phyloP scores from a whole-genome alignment of 2,329 filamentous ascomycete genomes.

The Colletotrichum sp. region DNA sequence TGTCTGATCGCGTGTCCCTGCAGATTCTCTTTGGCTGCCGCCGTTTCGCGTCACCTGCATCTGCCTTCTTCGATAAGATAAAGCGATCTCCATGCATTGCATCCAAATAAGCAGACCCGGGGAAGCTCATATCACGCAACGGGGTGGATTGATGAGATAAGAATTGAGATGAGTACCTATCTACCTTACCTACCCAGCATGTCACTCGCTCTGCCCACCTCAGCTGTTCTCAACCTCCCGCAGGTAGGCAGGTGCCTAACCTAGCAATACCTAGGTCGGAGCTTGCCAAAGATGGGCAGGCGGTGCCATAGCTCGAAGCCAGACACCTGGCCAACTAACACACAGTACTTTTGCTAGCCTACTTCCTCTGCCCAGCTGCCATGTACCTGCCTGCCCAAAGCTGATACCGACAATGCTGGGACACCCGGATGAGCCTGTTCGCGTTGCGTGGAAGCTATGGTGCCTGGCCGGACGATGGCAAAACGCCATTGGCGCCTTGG shows the following conservation, averaged over 20 bases:
- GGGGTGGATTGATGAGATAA: neutral
- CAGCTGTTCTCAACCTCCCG: neutral
- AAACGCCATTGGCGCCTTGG: neutral
- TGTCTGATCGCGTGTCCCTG: slow-evolving; percentile 23
- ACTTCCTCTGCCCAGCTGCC: neutral
- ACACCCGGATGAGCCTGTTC: neutral
- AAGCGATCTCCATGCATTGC: neutral
- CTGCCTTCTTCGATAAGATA: neutral
- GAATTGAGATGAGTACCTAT: neutral
- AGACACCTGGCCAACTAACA: neutral
- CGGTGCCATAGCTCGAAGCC: neutral
- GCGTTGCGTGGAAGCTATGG: neutral
- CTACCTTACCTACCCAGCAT: neutral
- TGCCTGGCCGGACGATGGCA: slow-evolving; percentile 1
- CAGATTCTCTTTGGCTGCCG: neutral
- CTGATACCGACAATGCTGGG: neutral
- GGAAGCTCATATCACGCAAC: neutral
- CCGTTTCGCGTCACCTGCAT: neutral
- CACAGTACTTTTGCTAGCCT: neutral
- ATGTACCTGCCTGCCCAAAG: neutral
- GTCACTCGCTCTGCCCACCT: neutral
- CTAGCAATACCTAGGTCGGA: neutral
- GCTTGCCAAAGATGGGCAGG: neutral
- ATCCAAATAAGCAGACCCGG: neutral
- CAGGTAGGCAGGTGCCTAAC: neutral